Base-by-base conservation (phyloP, 192 early-diverging fungal genomes). In the Podila horticola region DNA sequence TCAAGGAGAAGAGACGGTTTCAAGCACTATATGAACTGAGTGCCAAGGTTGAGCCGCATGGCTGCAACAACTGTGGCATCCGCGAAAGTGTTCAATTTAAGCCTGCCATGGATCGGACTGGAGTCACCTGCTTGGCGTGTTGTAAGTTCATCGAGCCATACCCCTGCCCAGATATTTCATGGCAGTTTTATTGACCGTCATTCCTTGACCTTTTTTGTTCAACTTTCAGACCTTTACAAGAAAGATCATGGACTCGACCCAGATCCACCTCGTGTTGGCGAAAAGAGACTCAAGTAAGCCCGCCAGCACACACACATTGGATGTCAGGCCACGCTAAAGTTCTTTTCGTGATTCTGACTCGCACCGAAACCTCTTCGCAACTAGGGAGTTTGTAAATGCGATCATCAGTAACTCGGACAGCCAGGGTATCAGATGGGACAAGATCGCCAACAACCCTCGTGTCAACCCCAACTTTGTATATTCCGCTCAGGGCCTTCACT, bases 1-100 rank as follows among this genome's bases (percentile, higher is more conserved):
- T 77, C 15, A 71, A 71, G 22, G 69, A 71, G 34, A 77, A 77
- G 36, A 71, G 75, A 28, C 63, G 69, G 9, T 77, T 77, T 51
- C 75, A 77, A 64, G 66, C 41, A 1, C 29, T 66, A 1, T 77
- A 77, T 24, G 75, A 77, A 33, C 26, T 77, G 48, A 71, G 31
- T 20, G 69, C 69, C 1, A 45, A 4, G n/a, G 36, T 50, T 7
- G 26, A 57, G 28, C 75, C 75, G 5, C 30, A 8, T n/a, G 64
- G 75, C 24, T 77, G 75, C 65, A 55, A 57, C 28, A 59, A 64
- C 38, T 77, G 75, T 31, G 75, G 75, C 0, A 59, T 67, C 2
- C 68, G 75, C 26, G 68, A 71, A 2, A 55, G 69, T 50, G 1
- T 62, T 15, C 17, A 51, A 5, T 71, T 77, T 20, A 55, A 12